Evolutionary conservation across 208 protist species (phyloP).

Genomic region (Blechomonas ayalai): DNA sequence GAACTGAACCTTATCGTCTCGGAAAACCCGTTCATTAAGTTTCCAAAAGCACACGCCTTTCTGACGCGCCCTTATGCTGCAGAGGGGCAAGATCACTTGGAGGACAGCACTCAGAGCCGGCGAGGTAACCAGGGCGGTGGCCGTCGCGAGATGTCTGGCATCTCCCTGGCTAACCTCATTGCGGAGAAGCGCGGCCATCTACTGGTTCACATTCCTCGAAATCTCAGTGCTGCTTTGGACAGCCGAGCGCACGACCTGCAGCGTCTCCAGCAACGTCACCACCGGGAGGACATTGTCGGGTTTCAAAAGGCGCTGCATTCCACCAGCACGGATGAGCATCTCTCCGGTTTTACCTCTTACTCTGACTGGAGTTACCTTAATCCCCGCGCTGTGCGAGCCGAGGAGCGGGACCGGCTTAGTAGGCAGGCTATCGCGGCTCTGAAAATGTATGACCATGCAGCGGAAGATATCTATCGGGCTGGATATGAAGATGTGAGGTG

Average conservation of each 20-base stretch:
- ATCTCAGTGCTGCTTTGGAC: slow-evolving; percentile 43
- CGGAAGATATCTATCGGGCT: slow-evolving; percentile 53
- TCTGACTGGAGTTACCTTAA: slow-evolving; percentile 81
- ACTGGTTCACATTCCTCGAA: slow-evolving; percentile 45
- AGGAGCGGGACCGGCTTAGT: slow-evolving; percentile 55
- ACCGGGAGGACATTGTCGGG: slow-evolving; percentile 61
- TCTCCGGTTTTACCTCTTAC: slow-evolving; percentile 48
- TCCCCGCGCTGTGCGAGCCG: slow-evolving; percentile 63
- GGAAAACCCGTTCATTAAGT: slow-evolving; percentile 77
- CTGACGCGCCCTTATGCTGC: slow-evolving; percentile 51
- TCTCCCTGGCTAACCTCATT: slow-evolving; percentile 62
- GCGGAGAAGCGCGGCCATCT: slow-evolving; percentile 56
- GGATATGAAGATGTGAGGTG: slow-evolving; percentile 40
- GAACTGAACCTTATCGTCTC: slow-evolving; percentile 83
- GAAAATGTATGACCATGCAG: slow-evolving; percentile 51
- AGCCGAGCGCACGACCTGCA: slow-evolving; percentile 56
- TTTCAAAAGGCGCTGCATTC: slow-evolving; percentile 49
- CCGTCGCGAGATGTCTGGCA: slow-evolving; percentile 17
- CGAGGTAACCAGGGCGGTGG: not conserved
- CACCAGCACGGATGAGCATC: slow-evolving; percentile 28
- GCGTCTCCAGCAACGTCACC: slow-evolving; percentile 69
- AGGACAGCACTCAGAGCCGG: slow-evolving; percentile 3
- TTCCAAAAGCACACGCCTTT: slow-evolving; percentile 55
- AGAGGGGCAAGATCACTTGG: not conserved
- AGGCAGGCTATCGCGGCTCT: slow-evolving; percentile 43